Evolutionary conservation across 306 rosid genomes (phyloP), one percentile per base, ranked within the genome.

Genomic region (Rosa multiflora): DNA sequence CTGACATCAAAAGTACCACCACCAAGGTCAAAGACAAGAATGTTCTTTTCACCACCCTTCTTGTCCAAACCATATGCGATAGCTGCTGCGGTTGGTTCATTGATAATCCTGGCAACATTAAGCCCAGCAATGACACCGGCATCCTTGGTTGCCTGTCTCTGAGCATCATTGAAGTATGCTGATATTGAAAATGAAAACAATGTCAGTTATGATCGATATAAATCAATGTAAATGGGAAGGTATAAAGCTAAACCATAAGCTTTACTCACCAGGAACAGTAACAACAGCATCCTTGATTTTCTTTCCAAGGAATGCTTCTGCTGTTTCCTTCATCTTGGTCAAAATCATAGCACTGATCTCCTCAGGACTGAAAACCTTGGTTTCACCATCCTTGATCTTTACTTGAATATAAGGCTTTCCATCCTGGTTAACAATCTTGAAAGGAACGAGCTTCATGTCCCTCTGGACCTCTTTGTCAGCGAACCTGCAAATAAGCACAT

Each of bases 131-230:
- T 96, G 71, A 89, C 84, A 78, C 99, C 98, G 0, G 99, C 99
- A 83, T 96, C 99, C 96, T 96, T 96, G 85, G 99, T 96, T 76
- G 98, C 99, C 85, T 96, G 98, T 87, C 99, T 91, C 89, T 96
- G 99, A 78, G 99, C 99, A 83, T 96, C 99, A 67, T 96, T 96
- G 80, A 96, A 96, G 88, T 96, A 96, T 52, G 99, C 98, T 94
- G 91, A 23, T 18, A 85, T 23, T 81, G 56, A 69, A 82, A 42
- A 62, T 26, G 5, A 79, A 43, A 75, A 59, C 40, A 13, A 23
- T 52, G 55, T 14, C 70, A 83, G 40, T 67, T 8, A 44, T 5
- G 21, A 78, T 29, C 3, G 2, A 23, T 44, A 77, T 20, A 6
- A 77, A 21, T 7, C 2, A 20, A 17, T 29, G 40, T 9, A 0